phyloP scores from a whole-genome alignment of 169 alveolate species.

The Plasmodium yoelii region DNA sequence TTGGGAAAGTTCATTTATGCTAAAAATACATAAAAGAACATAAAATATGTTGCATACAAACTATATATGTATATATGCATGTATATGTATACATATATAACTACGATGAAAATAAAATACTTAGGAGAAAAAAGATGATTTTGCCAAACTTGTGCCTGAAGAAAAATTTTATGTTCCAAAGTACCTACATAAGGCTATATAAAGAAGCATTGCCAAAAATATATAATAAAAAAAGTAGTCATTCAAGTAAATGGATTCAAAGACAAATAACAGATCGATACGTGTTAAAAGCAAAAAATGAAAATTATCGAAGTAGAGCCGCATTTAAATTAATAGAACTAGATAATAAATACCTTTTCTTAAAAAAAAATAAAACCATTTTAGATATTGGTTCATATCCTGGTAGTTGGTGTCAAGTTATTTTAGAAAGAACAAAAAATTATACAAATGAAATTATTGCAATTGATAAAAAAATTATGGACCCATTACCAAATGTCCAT shows the following conservation, averaged over 20 bases:
- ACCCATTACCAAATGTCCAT: constrained; percentile 80
- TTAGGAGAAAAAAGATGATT: constrained; percentile 5
- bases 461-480: constrained; percentile 57
- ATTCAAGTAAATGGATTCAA: constrained; percentile 84
- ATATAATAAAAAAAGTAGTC: constrained; percentile 78
- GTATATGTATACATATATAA: too few species aligned
- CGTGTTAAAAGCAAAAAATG: constrained; percentile 83
- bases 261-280: constrained; percentile 86
- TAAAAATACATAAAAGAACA: background rate
- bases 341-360: constrained; percentile 82
- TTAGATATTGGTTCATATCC: constrained; percentile 87
- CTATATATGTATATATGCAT: too few species aligned
- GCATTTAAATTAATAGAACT: constrained; percentile 85
- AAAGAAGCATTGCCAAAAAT: constrained; percentile 74
- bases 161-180: constrained; percentile 32
- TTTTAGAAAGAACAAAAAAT: constrained; percentile 82
- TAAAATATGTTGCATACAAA: too few species aligned
- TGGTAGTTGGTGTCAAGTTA: constrained; percentile 88
- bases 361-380: constrained; percentile 82
- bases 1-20: background rate
- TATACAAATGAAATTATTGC: constrained; percentile 79
- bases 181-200: constrained; percentile 22
- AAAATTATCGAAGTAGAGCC: constrained; percentile 87
- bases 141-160: constrained; percentile 1
- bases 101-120: too few species aligned